Conservation (phyloP, 495 filamentous ascomycete species). For the Aspergillus carlsbadensis region DNA sequence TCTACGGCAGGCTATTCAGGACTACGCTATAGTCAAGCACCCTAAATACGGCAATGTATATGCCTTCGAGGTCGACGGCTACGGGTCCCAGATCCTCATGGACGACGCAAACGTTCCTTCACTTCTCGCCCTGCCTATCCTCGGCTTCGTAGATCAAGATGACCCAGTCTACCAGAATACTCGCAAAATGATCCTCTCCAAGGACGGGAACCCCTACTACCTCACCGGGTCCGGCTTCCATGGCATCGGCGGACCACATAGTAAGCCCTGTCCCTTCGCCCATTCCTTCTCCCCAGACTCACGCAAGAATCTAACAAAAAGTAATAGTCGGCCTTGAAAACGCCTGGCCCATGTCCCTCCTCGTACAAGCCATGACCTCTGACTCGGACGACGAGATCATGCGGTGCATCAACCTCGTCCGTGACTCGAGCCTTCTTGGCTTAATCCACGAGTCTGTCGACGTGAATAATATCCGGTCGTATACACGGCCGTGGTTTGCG, state of each 20-base stretch:
- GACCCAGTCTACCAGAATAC: conserved; percentile 85
- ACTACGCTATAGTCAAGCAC: conserved; percentile 87
- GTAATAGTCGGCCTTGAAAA: conserved; percentile 68
- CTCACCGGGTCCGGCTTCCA: conserved; percentile 74
- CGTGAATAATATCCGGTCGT: conserved; percentile 69
- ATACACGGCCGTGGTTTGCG: conserved; percentile 92
- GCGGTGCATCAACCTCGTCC: conserved; percentile 67
- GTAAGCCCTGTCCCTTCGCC: conserved; percentile 36
- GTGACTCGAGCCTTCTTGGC: conserved; percentile 69
- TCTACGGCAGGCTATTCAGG: conserved; percentile 76
- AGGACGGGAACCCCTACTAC: conserved; percentile 84
- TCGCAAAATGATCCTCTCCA: conserved; percentile 81
- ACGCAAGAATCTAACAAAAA: neutral
- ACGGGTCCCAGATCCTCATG: conserved; percentile 88
- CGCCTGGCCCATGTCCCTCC: conserved; percentile 96
- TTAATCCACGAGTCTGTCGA: conserved; percentile 92
- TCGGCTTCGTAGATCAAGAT: conserved; percentile 71
- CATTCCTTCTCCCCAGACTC: neutral
- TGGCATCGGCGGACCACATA: conserved; percentile 82
- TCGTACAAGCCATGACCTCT: conserved; percentile 89
- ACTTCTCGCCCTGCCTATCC: conserved; percentile 77
- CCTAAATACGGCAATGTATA: conserved; percentile 85
- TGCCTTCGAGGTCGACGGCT: conserved; percentile 96
- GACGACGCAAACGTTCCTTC: conserved; percentile 97
- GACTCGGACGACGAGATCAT: conserved; percentile 82